These are phyloP conservation scores for Akebia trifoliata DNA, from an alignment of 164 flowering plant genomes.

Conservation along the genomic window DNA sequence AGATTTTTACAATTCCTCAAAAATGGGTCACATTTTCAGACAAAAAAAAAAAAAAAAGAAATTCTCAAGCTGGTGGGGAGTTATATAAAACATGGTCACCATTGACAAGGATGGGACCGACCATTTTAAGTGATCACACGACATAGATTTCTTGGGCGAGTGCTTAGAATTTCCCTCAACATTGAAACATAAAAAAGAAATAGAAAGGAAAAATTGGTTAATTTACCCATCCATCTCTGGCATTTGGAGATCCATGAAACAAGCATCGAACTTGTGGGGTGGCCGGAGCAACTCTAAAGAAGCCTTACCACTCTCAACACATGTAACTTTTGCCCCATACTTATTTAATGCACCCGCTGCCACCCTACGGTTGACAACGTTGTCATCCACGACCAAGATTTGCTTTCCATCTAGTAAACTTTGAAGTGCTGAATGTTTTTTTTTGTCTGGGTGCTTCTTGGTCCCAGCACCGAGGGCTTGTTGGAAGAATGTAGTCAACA, in stretches of 20 bases:
- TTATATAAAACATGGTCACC: no score
- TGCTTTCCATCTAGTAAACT: constrained; percentile 50
- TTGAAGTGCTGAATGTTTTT: constrained; percentile 38
- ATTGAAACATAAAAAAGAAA: no score
- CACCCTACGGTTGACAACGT: constrained; percentile 71
- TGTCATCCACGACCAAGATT: constrained; percentile 92
- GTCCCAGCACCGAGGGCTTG: constrained; percentile 45
- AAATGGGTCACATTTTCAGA: no score
- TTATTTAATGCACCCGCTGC: constrained; percentile 85
- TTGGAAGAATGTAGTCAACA: constrained; percentile 45
- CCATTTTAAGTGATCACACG: no score
- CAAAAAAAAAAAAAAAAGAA: no score
- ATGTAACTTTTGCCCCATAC: constrained; percentile 75
- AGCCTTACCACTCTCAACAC: constrained; percentile 69
- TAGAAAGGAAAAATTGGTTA: no score
- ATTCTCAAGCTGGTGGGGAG: no score
- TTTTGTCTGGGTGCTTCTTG: constrained; percentile 32
- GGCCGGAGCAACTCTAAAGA: constrained; percentile 64
- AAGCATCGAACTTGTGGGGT: constrained; percentile 80
- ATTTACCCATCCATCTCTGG: constrained; percentile 95
- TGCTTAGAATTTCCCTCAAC: no score
- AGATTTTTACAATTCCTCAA: no score
- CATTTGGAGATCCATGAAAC: constrained; percentile 99
- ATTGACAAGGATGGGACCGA: no score
- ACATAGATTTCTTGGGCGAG: no score